These are phyloP conservation scores for Tetraselmis chui DNA, from an alignment of 139 green algal genomes.

Conservation along the genomic window DNA sequence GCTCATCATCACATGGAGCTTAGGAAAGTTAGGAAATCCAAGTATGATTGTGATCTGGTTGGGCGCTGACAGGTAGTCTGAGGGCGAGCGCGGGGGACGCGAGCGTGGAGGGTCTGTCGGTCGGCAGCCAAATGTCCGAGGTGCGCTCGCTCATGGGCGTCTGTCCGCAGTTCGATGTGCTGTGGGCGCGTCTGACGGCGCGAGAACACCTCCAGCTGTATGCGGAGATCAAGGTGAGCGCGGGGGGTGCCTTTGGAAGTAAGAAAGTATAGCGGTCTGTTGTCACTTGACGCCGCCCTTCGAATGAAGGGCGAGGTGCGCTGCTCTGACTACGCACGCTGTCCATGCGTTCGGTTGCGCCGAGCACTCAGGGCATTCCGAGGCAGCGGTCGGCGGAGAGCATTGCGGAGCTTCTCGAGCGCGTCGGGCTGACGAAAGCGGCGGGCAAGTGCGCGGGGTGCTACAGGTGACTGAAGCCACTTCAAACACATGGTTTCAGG, in stretches of 20 bases:
- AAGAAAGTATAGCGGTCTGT: no score
- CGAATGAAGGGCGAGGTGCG: no score
- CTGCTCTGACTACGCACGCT: background rate
- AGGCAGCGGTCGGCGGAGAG: background rate
- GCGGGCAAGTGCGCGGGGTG: no score
- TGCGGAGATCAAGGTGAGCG: constrained; percentile 29
- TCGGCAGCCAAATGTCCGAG: background rate
- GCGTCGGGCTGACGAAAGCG: constrained; percentile 1
- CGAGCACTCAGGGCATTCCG: background rate
- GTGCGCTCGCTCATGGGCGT: constrained; percentile 14
- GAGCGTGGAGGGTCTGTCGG: background rate
- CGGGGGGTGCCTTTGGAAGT: no score
- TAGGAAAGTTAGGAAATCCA: no score
- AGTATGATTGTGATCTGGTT: no score
- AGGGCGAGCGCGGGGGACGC: background rate
- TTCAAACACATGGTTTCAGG: no score
- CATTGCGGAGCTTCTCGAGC: background rate
- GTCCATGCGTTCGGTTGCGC: no score
- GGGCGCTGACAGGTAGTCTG: no score
- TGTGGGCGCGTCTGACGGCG: constrained; percentile 41
- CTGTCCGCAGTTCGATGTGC: constrained; percentile 13
- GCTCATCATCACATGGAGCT: no score
- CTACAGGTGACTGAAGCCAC: no score
- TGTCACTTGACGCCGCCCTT: no score
- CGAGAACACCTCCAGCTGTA: constrained; percentile 49